phyloP scores from a whole-genome alignment of 208 protist species.

The Vickermania ingenoplastis region DNA sequence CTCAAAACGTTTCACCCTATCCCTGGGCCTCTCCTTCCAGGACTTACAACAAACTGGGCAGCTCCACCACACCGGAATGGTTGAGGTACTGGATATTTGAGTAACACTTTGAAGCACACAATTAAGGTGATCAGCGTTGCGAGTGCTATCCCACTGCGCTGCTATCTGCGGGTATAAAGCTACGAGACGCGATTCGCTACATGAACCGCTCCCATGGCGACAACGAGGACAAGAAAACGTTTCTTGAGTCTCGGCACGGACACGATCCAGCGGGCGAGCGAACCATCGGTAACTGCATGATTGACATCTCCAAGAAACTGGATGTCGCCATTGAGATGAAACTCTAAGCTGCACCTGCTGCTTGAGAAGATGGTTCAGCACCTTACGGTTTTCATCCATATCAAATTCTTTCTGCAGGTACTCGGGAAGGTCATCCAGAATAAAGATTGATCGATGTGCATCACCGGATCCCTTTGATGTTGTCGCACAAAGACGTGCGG shows the following conservation, averaged over 20 bases:
- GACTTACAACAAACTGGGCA: slow-evolving; percentile 39
- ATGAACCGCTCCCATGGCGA: too few species aligned
- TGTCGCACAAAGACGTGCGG: too few species aligned
- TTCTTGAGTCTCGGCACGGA: not conserved
- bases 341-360: slow-evolving; percentile 8
- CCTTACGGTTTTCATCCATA: slow-evolving; percentile 13
- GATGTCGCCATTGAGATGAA: slow-evolving; percentile 29
- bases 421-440: slow-evolving; percentile 12
- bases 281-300: slow-evolving; percentile 33
- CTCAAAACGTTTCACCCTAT: slow-evolving; percentile 31
- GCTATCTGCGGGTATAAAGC: slow-evolving; percentile 43
- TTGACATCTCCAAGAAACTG: slow-evolving; percentile 43
- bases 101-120: slow-evolving; percentile 29
- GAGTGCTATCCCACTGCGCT: slow-evolving; percentile 50
- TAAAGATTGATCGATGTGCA: slow-evolving; percentile 12
- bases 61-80: slow-evolving; percentile 41
- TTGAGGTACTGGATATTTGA: slow-evolving; percentile 28
- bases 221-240: slow-evolving; percentile 15
- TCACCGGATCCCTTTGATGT: too few species aligned
- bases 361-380: slow-evolving; percentile 16
- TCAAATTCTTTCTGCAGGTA: slow-evolving; percentile 31
- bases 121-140: slow-evolving; percentile 38
- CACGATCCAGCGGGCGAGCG: slow-evolving; percentile 42
- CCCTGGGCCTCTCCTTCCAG: slow-evolving; percentile 52
- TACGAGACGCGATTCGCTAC: too few species aligned